phyloP scores from a whole-genome alignment of 495 filamentous ascomycete species.

The Geoglossum glabrum region DNA sequence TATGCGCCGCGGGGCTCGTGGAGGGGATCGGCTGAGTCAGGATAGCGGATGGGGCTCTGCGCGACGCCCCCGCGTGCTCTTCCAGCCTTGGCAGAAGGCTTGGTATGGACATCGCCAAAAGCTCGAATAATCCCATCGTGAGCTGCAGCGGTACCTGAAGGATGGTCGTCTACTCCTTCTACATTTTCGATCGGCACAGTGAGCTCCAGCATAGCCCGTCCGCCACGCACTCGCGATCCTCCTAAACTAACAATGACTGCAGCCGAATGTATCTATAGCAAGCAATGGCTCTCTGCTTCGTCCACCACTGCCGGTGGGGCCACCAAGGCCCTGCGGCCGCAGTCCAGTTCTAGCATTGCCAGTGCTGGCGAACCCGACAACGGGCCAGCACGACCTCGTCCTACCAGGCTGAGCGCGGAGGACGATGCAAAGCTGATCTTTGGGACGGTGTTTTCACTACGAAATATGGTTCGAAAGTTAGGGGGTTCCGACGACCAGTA shows the following conservation, averaged over 20 bases:
- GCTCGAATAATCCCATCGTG: no score
- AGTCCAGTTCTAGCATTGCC: constrained; percentile 15
- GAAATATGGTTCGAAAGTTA: constrained; percentile 92
- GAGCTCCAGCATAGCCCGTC: constrained; percentile 13
- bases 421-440: constrained; percentile 96
- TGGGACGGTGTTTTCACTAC: constrained; percentile 82
- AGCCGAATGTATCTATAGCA: constrained; percentile 97
- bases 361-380: constrained; percentile 12
- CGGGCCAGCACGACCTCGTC: constrained; percentile 7
- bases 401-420: constrained; percentile 35
- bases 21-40: neutral
- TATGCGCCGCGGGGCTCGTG: neutral
- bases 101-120: neutral
- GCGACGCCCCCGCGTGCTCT: neutral
- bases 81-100: neutral
- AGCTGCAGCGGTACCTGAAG: neutral
- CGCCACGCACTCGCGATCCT: neutral
- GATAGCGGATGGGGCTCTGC: neutral
- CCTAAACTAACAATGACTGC: constrained; percentile 1
- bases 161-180: constrained; percentile 94
- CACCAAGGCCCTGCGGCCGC: constrained; percentile 8
- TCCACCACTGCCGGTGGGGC: neutral
- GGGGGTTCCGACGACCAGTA: constrained; percentile 72
- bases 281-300: constrained; percentile 40
- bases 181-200: constrained; percentile 98